A percentile compares a stretch with the other conserved stretches of the same genome.
Evolutionary conservation across 2,329 filamentous ascomycete species (phyloP).

Genomic region (Fusarium udum): DNA sequence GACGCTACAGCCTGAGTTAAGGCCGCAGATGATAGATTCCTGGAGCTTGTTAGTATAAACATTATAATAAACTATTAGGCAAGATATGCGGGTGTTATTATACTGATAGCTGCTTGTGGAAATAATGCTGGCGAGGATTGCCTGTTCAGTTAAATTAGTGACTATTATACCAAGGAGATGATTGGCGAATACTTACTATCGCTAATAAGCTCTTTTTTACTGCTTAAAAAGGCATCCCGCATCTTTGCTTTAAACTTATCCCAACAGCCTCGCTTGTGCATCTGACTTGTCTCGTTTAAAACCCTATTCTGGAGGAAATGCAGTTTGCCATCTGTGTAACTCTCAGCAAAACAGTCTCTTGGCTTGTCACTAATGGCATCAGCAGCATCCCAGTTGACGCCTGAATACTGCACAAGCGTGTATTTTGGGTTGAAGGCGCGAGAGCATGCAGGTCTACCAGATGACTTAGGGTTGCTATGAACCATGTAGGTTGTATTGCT

Average conservation of each 20-base stretch:
- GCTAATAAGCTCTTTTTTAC: fast-evolving
- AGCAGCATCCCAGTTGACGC: neutral
- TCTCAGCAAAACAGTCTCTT: neutral
- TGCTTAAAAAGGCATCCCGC: fast-evolving
- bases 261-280: neutral
- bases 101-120: neutral
- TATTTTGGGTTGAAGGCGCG: neutral
- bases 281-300: neutral
- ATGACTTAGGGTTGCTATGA: neutral
- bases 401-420: neutral
- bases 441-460: neutral
- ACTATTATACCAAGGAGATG: neutral
- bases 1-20: neutral
- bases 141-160: neutral
- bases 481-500: neutral
- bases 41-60: neutral
- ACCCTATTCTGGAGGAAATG: neutral
- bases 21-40: neutral
- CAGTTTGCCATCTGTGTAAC: neutral
- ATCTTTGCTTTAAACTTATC: fast-evolving
- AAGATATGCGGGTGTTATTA: neutral
- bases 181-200: neutral
- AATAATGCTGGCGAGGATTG: neutral
- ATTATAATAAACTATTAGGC: neutral
- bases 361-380: neutral